phyloP scores from a whole-genome alignment of 164 flowering plant genomes.

The Cinnamomum chago region DNA sequence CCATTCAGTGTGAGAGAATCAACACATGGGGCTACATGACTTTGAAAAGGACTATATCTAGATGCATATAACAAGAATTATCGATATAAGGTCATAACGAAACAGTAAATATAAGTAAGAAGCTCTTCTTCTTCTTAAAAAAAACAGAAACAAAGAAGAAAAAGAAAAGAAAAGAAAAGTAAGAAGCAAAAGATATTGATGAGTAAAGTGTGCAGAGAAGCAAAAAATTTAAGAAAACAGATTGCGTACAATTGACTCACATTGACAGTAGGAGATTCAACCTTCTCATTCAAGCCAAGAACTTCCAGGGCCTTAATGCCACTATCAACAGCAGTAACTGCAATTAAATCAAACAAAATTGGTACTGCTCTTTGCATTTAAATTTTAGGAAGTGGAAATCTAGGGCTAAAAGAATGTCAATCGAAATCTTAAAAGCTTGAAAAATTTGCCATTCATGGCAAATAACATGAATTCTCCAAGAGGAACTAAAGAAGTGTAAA shows the following conservation, averaged over 20 bases:
- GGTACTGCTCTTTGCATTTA: neutral
- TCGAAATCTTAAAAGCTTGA: neutral
- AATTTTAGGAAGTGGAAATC: no score
- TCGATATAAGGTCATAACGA: no score
- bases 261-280: slow-evolving; percentile 8
- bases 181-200: no score
- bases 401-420: no score
- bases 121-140: no score
- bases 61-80: no score
- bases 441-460: neutral
- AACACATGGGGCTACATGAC: neutral
- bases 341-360: slow-evolving; percentile 6
- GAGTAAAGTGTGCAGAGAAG: neutral
- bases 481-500: neutral
- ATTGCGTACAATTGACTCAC: slow-evolving; percentile 7
- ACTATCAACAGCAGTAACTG: slow-evolving; percentile 26
- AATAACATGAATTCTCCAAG: neutral
- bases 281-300: slow-evolving; percentile 23
- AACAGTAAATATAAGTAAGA: no score
- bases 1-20: neutral
- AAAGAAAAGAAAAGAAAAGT: no score
- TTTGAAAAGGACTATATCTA: no score
- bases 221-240: neutral
- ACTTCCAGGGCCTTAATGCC: slow-evolving; percentile 26
- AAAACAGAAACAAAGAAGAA: no score